These are phyloP conservation scores for Colletotrichum camelliae DNA, from an alignment of 2,329 filamentous ascomycete genomes.

Conservation along the genomic window DNA sequence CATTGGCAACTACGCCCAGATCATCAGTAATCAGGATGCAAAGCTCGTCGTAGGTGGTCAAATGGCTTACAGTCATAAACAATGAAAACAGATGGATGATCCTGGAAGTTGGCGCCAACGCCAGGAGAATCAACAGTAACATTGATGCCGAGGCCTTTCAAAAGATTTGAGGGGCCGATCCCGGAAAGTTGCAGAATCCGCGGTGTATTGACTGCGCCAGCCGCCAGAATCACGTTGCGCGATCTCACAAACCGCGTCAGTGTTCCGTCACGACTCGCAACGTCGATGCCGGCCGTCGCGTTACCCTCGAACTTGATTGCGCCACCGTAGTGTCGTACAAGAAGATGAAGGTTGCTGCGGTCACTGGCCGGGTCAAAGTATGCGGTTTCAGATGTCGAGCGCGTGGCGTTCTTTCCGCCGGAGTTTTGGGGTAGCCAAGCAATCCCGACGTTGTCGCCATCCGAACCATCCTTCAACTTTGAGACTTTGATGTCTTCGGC, in stretches of 20 bases:
- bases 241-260: slow-evolving; percentile 8
- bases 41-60: neutral
- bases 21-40: neutral
- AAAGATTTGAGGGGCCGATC: slow-evolving; percentile 49
- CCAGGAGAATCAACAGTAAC: slow-evolving; percentile 60
- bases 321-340: slow-evolving; percentile 27
- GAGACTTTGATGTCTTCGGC: slow-evolving; percentile 19
- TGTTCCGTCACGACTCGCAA: slow-evolving; percentile 12
- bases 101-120: slow-evolving; percentile 38
- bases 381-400: slow-evolving; percentile 26
- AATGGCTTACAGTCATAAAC: slow-evolving; percentile 33
- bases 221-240: slow-evolving; percentile 34
- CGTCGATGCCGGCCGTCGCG: slow-evolving; percentile 38
- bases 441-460: slow-evolving; percentile 27
- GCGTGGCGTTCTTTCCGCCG: slow-evolving; percentile 22
- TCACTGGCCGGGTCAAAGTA: slow-evolving; percentile 24
- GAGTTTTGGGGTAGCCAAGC: slow-evolving; percentile 27
- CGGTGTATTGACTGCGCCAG: slow-evolving; percentile 59
- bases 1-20: neutral
- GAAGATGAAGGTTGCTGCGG: slow-evolving; percentile 24
- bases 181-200: slow-evolving; percentile 63
- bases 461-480: slow-evolving; percentile 25
- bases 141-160: slow-evolving; percentile 49
- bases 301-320: slow-evolving; percentile 32
- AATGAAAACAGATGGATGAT: slow-evolving; percentile 38